Base-by-base conservation (phyloP, 164 flowering plant genomes). In the Euptelea pleiosperma region DNA sequence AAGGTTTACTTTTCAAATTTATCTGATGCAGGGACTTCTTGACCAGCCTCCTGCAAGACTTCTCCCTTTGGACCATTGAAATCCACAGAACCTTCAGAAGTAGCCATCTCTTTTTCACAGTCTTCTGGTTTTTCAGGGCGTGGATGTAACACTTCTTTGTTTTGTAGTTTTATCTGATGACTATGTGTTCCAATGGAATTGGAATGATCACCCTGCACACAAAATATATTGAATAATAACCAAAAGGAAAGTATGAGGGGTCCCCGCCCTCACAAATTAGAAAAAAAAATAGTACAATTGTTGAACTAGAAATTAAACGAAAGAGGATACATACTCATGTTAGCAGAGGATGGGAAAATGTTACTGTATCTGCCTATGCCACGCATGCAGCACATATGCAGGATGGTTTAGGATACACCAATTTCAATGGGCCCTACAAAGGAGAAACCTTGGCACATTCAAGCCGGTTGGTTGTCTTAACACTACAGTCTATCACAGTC, bases 201-300 rank as follows among this genome's bases (percentile, higher is more conserved):
- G 29, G 62, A 53, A 44, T 33, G 30, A 65, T 47, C 33, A 30
- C 1, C 63, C 68, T 65, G 56, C 55, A n/a, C n/a, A n/a, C n/a
- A 68, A 35, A 15, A 24, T n/a, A 8, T 18, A n/a, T n/a, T n/a
- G n/a, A n/a, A n/a, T n/a, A n/a, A n/a, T n/a, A n/a, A n/a, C n/a
- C n/a, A n/a, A n/a, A n/a, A n/a, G n/a, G 31, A 18, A 2, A 15
- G 29, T 11, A 26, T n/a, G 28, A 1, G 16, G 24, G 33, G 3
- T 8, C 15, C 30, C 57, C 16, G 25, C 33, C 4, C 8, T 25
- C 26, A 11, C 21, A 55, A 2, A 39, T 55, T 22, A 55, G 11
- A 39, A 14, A 36, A 16, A 8, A 39, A 14, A 36, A 16, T 4
- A 3, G 26, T 0, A 53, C 1, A 22, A 2, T 6, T 11, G 24